Evolutionary conservation across 2,329 filamentous ascomycete genomes (phyloP).

Genomic region (Coniella vitis): DNA sequence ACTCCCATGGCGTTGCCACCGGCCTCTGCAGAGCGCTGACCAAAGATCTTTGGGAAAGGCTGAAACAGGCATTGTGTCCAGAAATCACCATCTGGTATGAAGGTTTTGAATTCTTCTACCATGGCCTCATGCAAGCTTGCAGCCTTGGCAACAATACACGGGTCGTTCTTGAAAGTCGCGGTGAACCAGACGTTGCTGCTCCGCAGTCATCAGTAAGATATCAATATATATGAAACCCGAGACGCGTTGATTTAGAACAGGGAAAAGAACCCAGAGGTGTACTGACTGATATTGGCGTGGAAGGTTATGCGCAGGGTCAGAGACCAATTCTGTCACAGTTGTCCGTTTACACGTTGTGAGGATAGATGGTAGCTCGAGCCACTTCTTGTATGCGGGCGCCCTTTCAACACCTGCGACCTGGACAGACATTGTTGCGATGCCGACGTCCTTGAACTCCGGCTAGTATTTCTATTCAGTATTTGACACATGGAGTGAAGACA

Average conservation of each 20-base stretch:
- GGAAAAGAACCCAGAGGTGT: too few species aligned
- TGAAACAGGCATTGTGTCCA: slow-evolving; percentile 22
- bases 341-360: not conserved
- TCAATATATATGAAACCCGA: too few species aligned
- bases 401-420: not conserved
- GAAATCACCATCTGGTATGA: slow-evolving; percentile 19
- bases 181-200: slow-evolving; percentile 31
- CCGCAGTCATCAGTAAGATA: too few species aligned
- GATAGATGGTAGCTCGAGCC: not conserved
- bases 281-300: too few species aligned
- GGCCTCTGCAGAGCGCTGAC: not conserved
- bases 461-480: too few species aligned
- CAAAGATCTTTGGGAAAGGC: slow-evolving; percentile 17
- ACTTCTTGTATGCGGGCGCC: not conserved
- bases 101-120: slow-evolving; percentile 15
- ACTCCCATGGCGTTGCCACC: slow-evolving; percentile 23
- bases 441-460: slow-evolving; percentile 1
- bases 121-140: slow-evolving; percentile 25
- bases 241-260: too few species aligned
- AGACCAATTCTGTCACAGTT: not conserved
- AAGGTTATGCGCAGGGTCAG: too few species aligned
- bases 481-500: too few species aligned
- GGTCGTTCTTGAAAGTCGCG: slow-evolving; percentile 29
- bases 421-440: not conserved
- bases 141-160: slow-evolving; percentile 27